These are phyloP conservation scores for Primulina tabacum DNA, from an alignment of 257 asterid genomes.

Conservation along the genomic window DNA sequence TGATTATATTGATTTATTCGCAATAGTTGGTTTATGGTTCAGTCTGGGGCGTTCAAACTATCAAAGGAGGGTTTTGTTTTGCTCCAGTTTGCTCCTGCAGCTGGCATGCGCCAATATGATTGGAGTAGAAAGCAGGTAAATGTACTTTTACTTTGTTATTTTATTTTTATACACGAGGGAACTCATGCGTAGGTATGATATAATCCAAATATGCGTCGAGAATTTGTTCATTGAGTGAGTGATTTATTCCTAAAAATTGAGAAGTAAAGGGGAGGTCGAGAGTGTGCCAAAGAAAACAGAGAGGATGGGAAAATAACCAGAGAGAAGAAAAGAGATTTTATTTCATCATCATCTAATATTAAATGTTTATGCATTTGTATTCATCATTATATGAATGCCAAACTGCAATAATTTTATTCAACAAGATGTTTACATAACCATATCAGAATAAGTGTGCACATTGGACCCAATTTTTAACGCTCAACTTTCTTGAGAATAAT, in stretches of 20 bases:
- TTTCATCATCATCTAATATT: background rate
- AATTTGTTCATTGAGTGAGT: background rate
- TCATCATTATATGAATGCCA: background rate
- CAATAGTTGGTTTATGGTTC: conserved; percentile 30
- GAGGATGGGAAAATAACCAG: background rate
- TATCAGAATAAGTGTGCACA: background rate
- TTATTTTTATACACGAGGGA: background rate
- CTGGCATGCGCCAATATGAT: conserved; percentile 91
- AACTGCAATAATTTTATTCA: background rate
- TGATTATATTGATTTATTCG: conserved; percentile 2
- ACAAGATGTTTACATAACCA: background rate
- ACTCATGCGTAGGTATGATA: background rate
- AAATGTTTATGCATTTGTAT: background rate
- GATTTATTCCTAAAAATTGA: background rate
- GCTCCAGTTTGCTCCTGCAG: conserved; percentile 93
- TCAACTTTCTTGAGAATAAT: background rate
- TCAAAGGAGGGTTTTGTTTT: conserved; percentile 75
- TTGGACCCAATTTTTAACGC: background rate
- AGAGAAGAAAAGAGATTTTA: background rate
- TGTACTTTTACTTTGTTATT: conserved; percentile 4
- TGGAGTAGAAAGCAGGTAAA: conserved; percentile 92
- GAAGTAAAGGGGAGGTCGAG: background rate
- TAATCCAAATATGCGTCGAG: background rate
- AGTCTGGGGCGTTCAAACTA: conserved; percentile 92
- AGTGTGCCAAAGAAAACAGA: background rate